Conservation (phyloP, 192 early-diverging fungal genomes). For the Martensiomyces pterosporus region DNA sequence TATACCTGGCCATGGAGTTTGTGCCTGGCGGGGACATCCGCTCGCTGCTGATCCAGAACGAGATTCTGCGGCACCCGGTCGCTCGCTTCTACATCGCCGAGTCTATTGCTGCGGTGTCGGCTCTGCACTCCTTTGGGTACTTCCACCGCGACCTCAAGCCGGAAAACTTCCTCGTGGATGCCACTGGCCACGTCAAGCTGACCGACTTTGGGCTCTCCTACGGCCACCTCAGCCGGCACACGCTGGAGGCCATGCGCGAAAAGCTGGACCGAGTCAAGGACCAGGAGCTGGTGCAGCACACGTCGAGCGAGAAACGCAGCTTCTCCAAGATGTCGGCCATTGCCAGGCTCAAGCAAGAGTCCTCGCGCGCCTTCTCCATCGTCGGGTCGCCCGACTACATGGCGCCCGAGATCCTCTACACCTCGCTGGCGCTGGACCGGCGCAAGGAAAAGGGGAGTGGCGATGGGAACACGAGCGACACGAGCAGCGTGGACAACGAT, state of each 20-base stretch:
- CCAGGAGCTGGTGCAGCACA: conserved; percentile 42
- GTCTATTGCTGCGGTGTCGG: conserved; percentile 74
- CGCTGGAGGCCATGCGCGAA: conserved; percentile 47
- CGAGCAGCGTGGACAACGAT: conserved; percentile 10
- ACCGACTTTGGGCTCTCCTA: conserved; percentile 91
- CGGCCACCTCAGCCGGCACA: conserved; percentile 60
- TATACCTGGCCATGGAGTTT: conserved; percentile 75
- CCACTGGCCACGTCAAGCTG: conserved; percentile 78
- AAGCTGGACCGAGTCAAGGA: conserved; percentile 56
- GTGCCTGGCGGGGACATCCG: conserved; percentile 69
- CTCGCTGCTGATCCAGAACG: conserved; percentile 70
- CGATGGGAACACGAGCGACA: conserved; percentile 9
- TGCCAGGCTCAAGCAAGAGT: conserved; percentile 45
- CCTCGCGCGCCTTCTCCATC: conserved; percentile 64
- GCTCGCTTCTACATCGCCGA: conserved; percentile 89
- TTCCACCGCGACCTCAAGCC: conserved; percentile 52
- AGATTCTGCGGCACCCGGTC: conserved; percentile 67
- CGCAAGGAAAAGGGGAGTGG: conserved; percentile 10
- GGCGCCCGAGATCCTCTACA: conserved; percentile 81
- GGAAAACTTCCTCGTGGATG: conserved; percentile 49
- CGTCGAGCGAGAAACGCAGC: conserved; percentile 48
- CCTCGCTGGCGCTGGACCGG: conserved; percentile 40
- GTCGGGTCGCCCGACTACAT: conserved; percentile 94
- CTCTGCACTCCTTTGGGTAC: conserved; percentile 49
- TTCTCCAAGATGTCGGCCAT: conserved; percentile 39